Conservation (phyloP, 164 flowering plant species). For the Piper betle region DNA sequence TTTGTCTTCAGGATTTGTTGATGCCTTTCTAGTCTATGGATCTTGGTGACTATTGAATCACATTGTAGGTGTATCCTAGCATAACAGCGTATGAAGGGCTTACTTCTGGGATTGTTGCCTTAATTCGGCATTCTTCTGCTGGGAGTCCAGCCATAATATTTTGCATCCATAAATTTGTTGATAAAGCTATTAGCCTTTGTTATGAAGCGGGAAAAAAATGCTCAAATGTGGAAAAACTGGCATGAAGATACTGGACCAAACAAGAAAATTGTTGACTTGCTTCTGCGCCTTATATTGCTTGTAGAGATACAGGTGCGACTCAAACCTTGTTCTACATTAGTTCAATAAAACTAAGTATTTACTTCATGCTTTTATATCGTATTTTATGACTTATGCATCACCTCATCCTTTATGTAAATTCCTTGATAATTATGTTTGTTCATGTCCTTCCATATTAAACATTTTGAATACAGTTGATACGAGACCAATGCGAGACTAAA, state of each 20-base stretch:
- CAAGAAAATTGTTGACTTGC: slow-evolving; percentile 59
- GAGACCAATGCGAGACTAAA: too few relatives aligned
- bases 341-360: too few relatives aligned
- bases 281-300: slow-evolving; percentile 51
- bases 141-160: slow-evolving; percentile 83
- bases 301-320: slow-evolving; percentile 78
- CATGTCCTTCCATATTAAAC: too few relatives aligned
- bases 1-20: slow-evolving; percentile 6
- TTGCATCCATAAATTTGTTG: slow-evolving; percentile 56
- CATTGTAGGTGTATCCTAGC: slow-evolving; percentile 64
- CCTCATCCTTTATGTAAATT: too few relatives aligned
- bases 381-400: too few relatives aligned
- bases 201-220: slow-evolving; percentile 28
- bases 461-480: too few relatives aligned
- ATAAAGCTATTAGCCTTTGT: slow-evolving; percentile 46
- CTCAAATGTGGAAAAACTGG: slow-evolving; percentile 46
- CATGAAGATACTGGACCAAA: slow-evolving; percentile 60
- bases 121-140: slow-evolving; percentile 83
- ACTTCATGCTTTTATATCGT: too few relatives aligned
- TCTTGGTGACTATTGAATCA: not conserved
- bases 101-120: slow-evolving; percentile 83
- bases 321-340: not conserved
- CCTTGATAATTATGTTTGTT: too few relatives aligned
- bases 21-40: slow-evolving; percentile 10
- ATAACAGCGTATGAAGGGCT: slow-evolving; percentile 81